phyloP scores from a whole-genome alignment of 148 eudicot genomes.

The Fagopyrum esculentum region DNA sequence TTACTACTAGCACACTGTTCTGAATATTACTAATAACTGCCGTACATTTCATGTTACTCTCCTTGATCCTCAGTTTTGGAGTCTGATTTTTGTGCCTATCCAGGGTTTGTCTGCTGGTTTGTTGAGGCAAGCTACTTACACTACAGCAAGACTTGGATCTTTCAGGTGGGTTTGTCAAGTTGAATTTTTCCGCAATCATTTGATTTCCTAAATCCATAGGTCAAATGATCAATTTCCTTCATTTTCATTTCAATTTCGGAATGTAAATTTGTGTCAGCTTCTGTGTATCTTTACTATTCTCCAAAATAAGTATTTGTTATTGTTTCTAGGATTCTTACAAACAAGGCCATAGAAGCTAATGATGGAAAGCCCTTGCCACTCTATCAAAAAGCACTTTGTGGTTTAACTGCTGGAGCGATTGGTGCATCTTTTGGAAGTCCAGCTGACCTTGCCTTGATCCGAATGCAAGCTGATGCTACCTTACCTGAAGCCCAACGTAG shows the following conservation, averaged over 20 bases:
- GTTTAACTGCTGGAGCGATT: slow-evolving; percentile 48
- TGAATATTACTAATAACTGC: no score
- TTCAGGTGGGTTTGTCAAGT: slow-evolving; percentile 30
- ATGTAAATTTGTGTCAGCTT: neutral
- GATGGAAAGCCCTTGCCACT: slow-evolving; percentile 49
- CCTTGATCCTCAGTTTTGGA: neutral
- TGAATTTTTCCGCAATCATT: no score
- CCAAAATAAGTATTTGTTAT: neutral
- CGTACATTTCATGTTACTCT: no score
- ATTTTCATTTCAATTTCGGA: neutral
- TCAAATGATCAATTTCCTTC: no score
- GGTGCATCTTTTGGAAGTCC: slow-evolving; percentile 38
- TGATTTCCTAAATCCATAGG: neutral
- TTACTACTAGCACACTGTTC: neutral
- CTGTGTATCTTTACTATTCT: neutral
- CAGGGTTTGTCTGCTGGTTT: slow-evolving; percentile 64
- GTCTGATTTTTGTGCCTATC: neutral
- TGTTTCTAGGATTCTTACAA: slow-evolving; percentile 32
- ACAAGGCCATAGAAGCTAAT: slow-evolving; percentile 41
- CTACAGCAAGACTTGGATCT: slow-evolving; percentile 52
- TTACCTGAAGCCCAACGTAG: slow-evolving; percentile 35
- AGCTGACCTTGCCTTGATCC: slow-evolving; percentile 30
- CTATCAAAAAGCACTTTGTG: slow-evolving; percentile 54
- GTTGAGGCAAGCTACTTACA: slow-evolving; percentile 57
- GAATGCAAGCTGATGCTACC: slow-evolving; percentile 41